These are phyloP conservation scores for Saccharata proteae DNA, from an alignment of 2,329 filamentous ascomycete species.

Conservation along the genomic window DNA sequence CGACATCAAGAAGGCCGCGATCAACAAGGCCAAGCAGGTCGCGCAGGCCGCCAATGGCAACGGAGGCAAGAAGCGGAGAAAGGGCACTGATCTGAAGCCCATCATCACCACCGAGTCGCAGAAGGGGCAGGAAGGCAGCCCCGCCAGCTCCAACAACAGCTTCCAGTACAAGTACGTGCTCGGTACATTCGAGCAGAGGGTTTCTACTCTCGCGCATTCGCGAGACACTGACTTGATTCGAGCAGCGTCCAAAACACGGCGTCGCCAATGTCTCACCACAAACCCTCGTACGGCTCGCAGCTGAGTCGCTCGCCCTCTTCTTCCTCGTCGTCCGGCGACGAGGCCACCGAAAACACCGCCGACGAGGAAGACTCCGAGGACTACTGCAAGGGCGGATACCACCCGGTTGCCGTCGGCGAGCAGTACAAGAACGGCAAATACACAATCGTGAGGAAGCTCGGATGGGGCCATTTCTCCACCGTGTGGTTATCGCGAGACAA, in stretches of 20 bases:
- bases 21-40: conserved; percentile 55
- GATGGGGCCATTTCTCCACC: conserved; percentile 98
- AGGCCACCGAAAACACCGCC: conserved; percentile 73
- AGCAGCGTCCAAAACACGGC: conserved; percentile 37
- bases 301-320: conserved; percentile 65
- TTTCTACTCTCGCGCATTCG: not conserved
- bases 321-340: conserved; percentile 67
- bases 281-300: conserved; percentile 38
- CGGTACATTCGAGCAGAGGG: not conserved
- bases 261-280: conserved; percentile 31
- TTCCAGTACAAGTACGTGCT: conserved; percentile 30
- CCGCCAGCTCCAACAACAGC: conserved; percentile 20
- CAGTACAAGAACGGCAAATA: conserved; percentile 97
- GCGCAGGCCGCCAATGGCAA: conserved; percentile 44
- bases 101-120: conserved; percentile 59
- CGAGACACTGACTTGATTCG: no score
- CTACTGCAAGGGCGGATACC: conserved; percentile 98
- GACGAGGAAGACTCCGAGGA: conserved; percentile 98
- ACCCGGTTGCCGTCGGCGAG: conserved; percentile 88
- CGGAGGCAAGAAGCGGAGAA: conserved; percentile 61
- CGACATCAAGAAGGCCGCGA: conserved; percentile 51
- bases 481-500: conserved; percentile 82
- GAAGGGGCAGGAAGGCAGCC: conserved; percentile 33
- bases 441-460: conserved; percentile 88
- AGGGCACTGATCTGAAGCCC: conserved; percentile 57